Percentiles rank a stretch among this genome's conserved stretches.
phyloP scores from a whole-genome alignment of 73 alveolate genomes.

The Urostyla sp. region DNA sequence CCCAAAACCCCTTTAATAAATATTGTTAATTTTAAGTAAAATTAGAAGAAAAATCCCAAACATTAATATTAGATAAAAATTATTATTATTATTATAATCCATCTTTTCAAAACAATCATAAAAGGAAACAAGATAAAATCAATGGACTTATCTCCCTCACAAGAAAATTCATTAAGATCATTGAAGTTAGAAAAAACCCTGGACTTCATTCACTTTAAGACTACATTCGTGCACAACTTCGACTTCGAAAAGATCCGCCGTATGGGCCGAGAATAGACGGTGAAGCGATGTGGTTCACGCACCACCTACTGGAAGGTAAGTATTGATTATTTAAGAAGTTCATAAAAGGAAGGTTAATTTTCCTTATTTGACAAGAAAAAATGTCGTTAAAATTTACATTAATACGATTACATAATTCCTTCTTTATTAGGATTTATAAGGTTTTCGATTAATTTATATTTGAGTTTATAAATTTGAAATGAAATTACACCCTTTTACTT shows the following conservation, averaged over 20 bases:
- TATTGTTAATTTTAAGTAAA: too few relatives aligned
- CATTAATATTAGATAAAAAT: too few relatives aligned
- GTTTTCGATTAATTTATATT: too few relatives aligned
- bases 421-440: background rate
- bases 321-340: background rate
- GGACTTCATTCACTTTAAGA: conserved; percentile 24
- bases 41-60: too few relatives aligned
- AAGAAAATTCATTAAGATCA: too few relatives aligned
- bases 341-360: background rate
- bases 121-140: too few relatives aligned
- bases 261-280: background rate
- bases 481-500: background rate
- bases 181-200: conserved; percentile 32
- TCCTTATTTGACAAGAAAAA: background rate
- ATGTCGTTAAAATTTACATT: background rate
- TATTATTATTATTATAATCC: too few relatives aligned
- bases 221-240: conserved; percentile 1
- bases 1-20: too few relatives aligned
- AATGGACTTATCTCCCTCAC: too few relatives aligned
- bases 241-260: conserved; percentile 27
- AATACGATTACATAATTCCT: background rate
- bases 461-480: background rate
- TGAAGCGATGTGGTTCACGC: conserved; percentile 39
- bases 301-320: conserved; percentile 45
- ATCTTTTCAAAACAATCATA: too few relatives aligned